Conservation (phyloP, 805 yeast genomes). For the Wickerhamomyces silvicola region DNA sequence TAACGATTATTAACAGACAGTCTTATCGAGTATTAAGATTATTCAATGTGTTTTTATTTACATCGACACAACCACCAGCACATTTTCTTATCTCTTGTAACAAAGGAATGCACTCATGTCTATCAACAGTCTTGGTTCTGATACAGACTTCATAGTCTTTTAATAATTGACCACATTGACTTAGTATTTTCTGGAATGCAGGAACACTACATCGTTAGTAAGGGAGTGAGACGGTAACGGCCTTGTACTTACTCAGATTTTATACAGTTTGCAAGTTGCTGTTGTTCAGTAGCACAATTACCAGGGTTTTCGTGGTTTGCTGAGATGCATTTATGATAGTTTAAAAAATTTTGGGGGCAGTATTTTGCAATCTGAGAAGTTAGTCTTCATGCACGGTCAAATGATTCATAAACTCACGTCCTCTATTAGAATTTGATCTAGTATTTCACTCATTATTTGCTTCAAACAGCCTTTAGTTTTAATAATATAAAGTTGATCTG, state of each 20-base stretch:
- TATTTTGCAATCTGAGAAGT: constrained; percentile 47
- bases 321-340: constrained; percentile 67
- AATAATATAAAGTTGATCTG: no score
- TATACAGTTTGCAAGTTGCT: constrained; percentile 55
- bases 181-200: constrained; percentile 61
- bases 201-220: constrained; percentile 41
- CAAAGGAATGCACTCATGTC: no score
- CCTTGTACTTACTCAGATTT: constrained; percentile 29
- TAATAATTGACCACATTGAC: constrained; percentile 51
- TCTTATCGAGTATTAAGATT: not conserved
- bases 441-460: constrained; percentile 15
- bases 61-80: constrained; percentile 36
- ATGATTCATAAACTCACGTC: constrained; percentile 38
- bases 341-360: constrained; percentile 69
- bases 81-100: constrained; percentile 69
- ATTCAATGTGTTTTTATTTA: constrained; percentile 11
- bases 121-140: constrained; percentile 38
- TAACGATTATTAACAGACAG: no score
- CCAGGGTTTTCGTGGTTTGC: constrained; percentile 44
- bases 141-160: constrained; percentile 64
- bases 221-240: no score
- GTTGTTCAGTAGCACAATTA: constrained; percentile 51
- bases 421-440: constrained; percentile 72
- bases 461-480: not conserved
- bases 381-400: not conserved